Conservation (phyloP, 345 rosid species). For the Melastoma malabathricum region DNA sequence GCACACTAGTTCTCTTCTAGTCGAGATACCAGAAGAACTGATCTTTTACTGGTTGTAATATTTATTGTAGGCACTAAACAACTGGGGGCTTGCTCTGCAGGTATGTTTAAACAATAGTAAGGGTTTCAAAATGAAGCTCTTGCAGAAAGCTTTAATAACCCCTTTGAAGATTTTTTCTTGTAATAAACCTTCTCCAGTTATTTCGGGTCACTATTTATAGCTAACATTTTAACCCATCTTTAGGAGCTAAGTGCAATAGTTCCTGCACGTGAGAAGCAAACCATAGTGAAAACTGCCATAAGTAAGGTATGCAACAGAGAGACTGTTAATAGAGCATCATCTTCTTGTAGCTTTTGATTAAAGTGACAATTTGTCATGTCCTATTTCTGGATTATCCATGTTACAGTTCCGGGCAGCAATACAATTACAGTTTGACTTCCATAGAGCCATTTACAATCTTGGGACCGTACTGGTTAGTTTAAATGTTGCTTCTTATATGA, state of each 20-base stretch:
- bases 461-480: slow-evolving; percentile 91
- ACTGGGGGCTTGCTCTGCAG: slow-evolving; percentile 99
- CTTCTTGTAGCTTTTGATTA: too few relatives aligned
- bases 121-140: background rate
- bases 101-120: slow-evolving; percentile 17
- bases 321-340: too few relatives aligned
- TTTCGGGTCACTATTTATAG: too few relatives aligned
- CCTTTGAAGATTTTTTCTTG: background rate
- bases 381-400: slow-evolving; percentile 7
- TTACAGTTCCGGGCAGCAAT: slow-evolving; percentile 94
- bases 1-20: background rate
- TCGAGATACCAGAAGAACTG: too few relatives aligned
- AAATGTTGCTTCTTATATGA: background rate
- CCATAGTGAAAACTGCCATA: slow-evolving; percentile 81
- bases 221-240: slow-evolving; percentile 1
- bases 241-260: slow-evolving; percentile 98
- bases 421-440: slow-evolving; percentile 89
- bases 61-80: slow-evolving; percentile 73
- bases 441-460: slow-evolving; percentile 93
- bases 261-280: slow-evolving; percentile 84
- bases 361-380: slow-evolving; percentile 5
- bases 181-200: background rate
- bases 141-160: background rate
- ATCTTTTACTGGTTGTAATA: too few relatives aligned
- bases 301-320: slow-evolving; percentile 55